Evolutionary conservation across 1,139 yeast species (phyloP).

Genomic region (Pichia sp.): DNA sequence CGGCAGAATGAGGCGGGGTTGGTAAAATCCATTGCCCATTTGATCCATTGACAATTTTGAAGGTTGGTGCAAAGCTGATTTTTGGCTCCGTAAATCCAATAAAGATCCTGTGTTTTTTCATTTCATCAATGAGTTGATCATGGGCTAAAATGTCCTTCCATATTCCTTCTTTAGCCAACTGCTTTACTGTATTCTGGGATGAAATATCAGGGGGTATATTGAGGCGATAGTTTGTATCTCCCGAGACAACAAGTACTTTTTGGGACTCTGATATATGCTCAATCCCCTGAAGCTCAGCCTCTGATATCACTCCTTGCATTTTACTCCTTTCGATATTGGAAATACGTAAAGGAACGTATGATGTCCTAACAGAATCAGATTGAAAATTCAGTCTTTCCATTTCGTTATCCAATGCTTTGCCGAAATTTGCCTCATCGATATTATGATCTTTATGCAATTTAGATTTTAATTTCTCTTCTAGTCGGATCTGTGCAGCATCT

Average conservation of each 20-base stretch:
- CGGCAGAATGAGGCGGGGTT: no score
- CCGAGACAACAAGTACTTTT: slow-evolving; percentile 43
- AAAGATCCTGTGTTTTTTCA: slow-evolving; percentile 46
- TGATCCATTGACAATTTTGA: slow-evolving; percentile 45
- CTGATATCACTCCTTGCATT: slow-evolving; percentile 29
- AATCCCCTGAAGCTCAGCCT: slow-evolving; percentile 9
- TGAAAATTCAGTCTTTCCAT: slow-evolving; percentile 1
- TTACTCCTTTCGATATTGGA: slow-evolving; percentile 32
- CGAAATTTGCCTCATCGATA: neutral
- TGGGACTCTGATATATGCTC: slow-evolving; percentile 8
- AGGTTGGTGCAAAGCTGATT: slow-evolving; percentile 69
- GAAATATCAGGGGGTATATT: slow-evolving; percentile 18
- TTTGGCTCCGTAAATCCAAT: slow-evolving; percentile 58
- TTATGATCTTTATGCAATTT: neutral
- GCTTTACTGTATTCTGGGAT: slow-evolving; percentile 7
- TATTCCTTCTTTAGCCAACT: slow-evolving; percentile 4
- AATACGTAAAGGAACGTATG: slow-evolving; percentile 6
- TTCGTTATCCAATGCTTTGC: slow-evolving; percentile 1
- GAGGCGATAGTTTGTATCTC: slow-evolving; percentile 68
- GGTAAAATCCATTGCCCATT: slow-evolving; percentile 6
- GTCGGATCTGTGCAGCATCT: slow-evolving; percentile 5
- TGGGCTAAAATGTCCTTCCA: slow-evolving; percentile 42
- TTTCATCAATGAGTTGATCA: slow-evolving; percentile 55
- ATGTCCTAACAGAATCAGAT: slow-evolving; percentile 6
- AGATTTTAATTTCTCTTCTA: slow-evolving; percentile 5